phyloP scores from a whole-genome alignment of 768 basidiomycete genomes.

The Kwoniella pini region DNA sequence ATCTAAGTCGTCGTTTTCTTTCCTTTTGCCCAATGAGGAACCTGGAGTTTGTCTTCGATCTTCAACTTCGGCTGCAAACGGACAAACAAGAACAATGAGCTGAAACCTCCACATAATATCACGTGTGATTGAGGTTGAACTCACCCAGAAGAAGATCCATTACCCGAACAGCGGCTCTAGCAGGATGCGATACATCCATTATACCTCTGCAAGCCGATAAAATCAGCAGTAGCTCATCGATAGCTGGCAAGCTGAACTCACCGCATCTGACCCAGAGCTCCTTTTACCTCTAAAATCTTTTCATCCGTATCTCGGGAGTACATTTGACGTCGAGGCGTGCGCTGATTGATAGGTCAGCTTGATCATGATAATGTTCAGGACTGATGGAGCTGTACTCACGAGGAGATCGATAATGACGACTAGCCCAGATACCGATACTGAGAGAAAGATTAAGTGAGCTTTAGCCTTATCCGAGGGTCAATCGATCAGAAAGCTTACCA shows the following conservation, averaged over 20 bases:
- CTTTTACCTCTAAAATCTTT: constrained; percentile 49
- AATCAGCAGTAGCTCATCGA: constrained; percentile 5
- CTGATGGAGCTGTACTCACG: constrained; percentile 27
- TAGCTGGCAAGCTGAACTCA: constrained; percentile 7
- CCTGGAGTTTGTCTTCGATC: constrained; percentile 40
- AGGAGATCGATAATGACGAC: constrained; percentile 54
- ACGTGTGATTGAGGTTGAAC: constrained; percentile 5
- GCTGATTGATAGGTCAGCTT: constrained; percentile 12
- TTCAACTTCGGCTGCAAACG: constrained; percentile 47
- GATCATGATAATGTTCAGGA: not conserved
- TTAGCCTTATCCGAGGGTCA: not conserved
- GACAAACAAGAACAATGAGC: constrained; percentile 11
- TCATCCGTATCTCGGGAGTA: constrained; percentile 38
- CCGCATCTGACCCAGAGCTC: constrained; percentile 51
- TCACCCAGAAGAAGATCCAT: constrained; percentile 52
- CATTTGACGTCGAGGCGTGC: constrained; percentile 39
- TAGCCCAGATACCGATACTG: constrained; percentile 51
- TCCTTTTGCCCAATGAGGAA: constrained; percentile 44
- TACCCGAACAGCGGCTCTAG: constrained; percentile 51
- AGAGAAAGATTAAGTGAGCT: not conserved
- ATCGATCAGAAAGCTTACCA: no score
- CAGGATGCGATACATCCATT: constrained; percentile 50
- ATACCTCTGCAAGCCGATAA: constrained; percentile 36
- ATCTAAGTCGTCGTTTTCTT: constrained; percentile 24
- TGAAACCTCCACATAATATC: not conserved